Evolutionary conservation across 2,329 filamentous ascomycete species (phyloP).

Genomic region (Trichophyton simii): DNA sequence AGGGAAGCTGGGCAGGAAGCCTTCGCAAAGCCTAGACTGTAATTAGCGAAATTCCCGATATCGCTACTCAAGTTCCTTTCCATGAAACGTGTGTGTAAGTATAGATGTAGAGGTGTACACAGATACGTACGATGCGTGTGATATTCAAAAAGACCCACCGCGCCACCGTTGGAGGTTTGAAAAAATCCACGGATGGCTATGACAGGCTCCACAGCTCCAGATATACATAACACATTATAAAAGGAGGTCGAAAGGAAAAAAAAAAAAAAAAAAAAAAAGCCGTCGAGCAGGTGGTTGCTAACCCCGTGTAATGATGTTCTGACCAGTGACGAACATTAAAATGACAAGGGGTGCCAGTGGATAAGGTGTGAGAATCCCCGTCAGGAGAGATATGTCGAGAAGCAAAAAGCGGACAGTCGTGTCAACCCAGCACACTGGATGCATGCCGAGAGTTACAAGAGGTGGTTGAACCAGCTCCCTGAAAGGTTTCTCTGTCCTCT

Average conservation of each 20-base stretch:
- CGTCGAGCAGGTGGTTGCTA: neutral
- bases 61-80: neutral
- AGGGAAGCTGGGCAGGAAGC: slow-evolving; percentile 6
- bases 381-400: neutral
- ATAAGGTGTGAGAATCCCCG: slow-evolving; percentile 1
- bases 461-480: neutral
- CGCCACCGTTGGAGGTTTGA: slow-evolving; percentile 2
- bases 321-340: slow-evolving; percentile 6
- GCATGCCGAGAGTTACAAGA: neutral
- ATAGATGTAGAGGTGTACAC: neutral
- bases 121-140: slow-evolving; percentile 3
- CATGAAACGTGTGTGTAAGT: slow-evolving; percentile 1
- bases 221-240: neutral
- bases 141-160: slow-evolving; percentile 1
- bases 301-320: slow-evolving; percentile 3
- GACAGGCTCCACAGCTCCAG: slow-evolving; percentile 1
- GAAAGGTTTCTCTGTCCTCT: neutral
- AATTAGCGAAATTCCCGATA: slow-evolving; percentile 5
- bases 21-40: slow-evolving; percentile 7
- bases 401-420: neutral
- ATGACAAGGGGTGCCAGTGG: slow-evolving; percentile 4
- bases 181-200: slow-evolving; percentile 2
- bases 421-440: slow-evolving; percentile 4
- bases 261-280: neutral
- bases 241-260: neutral